Conservation (phyloP, 2,329 filamentous ascomycete species). For the Pseudogymnoascus sp. region DNA sequence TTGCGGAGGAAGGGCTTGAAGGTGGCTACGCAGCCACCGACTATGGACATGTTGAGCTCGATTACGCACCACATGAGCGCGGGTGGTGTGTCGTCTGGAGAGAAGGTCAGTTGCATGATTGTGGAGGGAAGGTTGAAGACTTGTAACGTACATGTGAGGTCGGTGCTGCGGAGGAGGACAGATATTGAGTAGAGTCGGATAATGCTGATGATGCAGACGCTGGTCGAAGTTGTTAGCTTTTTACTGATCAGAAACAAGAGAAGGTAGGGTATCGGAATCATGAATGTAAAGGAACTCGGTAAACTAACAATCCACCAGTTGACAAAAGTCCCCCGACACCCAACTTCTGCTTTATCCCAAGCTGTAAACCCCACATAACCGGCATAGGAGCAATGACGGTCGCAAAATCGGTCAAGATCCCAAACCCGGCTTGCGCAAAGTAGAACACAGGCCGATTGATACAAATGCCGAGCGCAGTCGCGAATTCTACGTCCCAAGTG, state of each 20-base stretch:
- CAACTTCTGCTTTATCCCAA: slow-evolving; percentile 35
- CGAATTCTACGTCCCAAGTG: slow-evolving; percentile 21
- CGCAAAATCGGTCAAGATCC: slow-evolving; percentile 23
- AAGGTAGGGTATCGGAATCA: background rate
- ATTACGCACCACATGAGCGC: slow-evolving; percentile 23
- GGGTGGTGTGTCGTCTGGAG: slow-evolving; percentile 15
- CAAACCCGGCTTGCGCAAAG: slow-evolving; percentile 23
- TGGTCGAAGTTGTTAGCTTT: background rate
- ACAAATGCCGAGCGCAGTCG: slow-evolving; percentile 18
- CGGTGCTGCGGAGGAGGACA: slow-evolving; percentile 13
- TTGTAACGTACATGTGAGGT: slow-evolving; percentile 15
- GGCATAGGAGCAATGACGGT: slow-evolving; percentile 32
- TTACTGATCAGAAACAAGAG: background rate
- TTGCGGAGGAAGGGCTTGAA: slow-evolving; percentile 20
- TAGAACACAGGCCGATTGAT: slow-evolving; percentile 24
- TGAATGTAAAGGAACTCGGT: slow-evolving; percentile 25
- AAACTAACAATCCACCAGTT: background rate
- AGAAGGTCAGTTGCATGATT: background rate
- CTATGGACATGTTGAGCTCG: slow-evolving; percentile 24
- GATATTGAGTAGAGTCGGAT: slow-evolving; percentile 18
- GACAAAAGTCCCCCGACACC: slow-evolving; percentile 33
- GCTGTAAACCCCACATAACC: slow-evolving; percentile 36
- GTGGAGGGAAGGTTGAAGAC: background rate
- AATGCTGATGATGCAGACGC: slow-evolving; percentile 21
- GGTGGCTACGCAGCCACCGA: slow-evolving; percentile 21